Conservation (phyloP, 2,329 filamentous ascomycete species). For the Beauveria scarabaeidicola region DNA sequence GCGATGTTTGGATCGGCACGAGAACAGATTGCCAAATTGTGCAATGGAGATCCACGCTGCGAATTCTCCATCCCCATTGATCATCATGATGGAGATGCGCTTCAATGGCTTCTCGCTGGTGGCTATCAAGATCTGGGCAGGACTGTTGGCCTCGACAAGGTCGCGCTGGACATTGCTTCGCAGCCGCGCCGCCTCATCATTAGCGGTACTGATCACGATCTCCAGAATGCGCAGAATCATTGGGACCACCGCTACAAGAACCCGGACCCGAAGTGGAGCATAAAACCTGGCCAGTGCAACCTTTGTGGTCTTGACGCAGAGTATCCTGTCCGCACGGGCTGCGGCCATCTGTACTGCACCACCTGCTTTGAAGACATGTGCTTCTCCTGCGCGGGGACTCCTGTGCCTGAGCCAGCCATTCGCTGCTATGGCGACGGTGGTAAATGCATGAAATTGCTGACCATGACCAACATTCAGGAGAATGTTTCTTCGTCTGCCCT, state of each 20-base stretch:
- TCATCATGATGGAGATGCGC: not conserved
- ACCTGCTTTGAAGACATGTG: constrained; percentile 10
- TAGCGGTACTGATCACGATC: constrained; percentile 3
- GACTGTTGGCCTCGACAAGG: not conserved
- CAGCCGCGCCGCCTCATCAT: constrained; percentile 1
- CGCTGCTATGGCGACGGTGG: constrained; percentile 8
- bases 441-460: not conserved
- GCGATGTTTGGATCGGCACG: not conserved
- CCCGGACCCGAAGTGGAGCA: not conserved
- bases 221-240: not conserved
- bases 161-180: constrained; percentile 4
- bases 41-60: not conserved
- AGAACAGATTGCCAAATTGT: not conserved
- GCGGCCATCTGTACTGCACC: constrained; percentile 2
- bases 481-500: not conserved
- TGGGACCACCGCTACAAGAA: not conserved
- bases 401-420: not conserved
- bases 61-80: not conserved
- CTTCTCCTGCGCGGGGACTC: not conserved
- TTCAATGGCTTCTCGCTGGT: not conserved
- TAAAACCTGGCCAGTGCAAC: not conserved
- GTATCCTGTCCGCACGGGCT: not conserved
- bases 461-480: not conserved
- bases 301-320: not conserved
- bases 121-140: not conserved